These are phyloP conservation scores for Aquanectria penicillioides DNA, from an alignment of 2,329 filamentous ascomycete genomes.

Conservation along the genomic window DNA sequence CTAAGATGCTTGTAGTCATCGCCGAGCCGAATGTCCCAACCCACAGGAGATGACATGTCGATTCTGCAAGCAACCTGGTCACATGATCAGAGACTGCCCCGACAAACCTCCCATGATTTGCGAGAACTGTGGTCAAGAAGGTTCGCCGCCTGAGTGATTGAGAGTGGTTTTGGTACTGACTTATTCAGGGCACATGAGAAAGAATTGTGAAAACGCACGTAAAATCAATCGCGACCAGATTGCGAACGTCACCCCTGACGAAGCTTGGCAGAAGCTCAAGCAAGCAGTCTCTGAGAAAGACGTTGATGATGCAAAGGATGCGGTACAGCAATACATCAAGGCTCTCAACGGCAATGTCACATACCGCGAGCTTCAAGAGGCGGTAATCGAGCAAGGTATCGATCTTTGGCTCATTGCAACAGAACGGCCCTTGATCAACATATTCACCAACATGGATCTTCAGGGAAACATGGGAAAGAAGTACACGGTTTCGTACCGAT, in stretches of 20 bases:
- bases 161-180: slow-evolving; percentile 30
- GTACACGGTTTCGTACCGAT: slow-evolving; percentile 71
- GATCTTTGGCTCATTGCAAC: slow-evolving; percentile 70
- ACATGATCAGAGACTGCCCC: slow-evolving; percentile 71
- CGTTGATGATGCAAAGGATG: slow-evolving; percentile 70
- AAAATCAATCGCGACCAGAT: slow-evolving; percentile 65
- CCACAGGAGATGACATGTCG: slow-evolving; percentile 49
- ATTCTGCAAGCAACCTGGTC: slow-evolving; percentile 62
- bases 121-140: slow-evolving; percentile 57
- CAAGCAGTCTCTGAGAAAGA: slow-evolving; percentile 64
- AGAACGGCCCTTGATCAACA: slow-evolving; percentile 64
- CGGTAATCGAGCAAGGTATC: slow-evolving; percentile 65
- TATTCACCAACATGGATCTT: slow-evolving; percentile 77
- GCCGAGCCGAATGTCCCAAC: slow-evolving; percentile 49
- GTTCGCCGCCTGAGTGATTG: no score
- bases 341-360: slow-evolving; percentile 62
- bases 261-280: slow-evolving; percentile 67
- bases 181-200: slow-evolving; percentile 61
- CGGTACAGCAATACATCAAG: slow-evolving; percentile 70
- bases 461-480: slow-evolving; percentile 74
- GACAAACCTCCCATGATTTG: slow-evolving; percentile 65
- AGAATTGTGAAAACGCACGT: slow-evolving; percentile 68
- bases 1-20: slow-evolving; percentile 39
- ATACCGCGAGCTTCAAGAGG: slow-evolving; percentile 69
- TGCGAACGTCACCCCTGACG: slow-evolving; percentile 60